Base-by-base conservation (phyloP, 352 stramenopile genomes). In the Albugo laibachii region DNA sequence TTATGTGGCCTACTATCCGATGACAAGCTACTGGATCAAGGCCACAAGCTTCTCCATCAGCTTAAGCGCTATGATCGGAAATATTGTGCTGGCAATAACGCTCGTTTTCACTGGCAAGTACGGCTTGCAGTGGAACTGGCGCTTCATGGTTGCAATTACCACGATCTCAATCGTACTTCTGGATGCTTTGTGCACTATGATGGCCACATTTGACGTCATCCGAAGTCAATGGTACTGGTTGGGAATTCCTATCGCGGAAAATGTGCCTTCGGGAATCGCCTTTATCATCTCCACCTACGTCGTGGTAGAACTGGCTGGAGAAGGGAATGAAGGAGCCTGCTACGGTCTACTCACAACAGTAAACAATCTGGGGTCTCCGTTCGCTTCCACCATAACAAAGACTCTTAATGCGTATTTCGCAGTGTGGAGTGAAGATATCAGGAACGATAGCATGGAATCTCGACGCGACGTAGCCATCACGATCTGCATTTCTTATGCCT, bases 1-100 rank as follows among this genome's bases (percentile, higher is more conserved):
- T 21, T 80, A 70, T 10, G 69, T 53, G 6, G 70, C 69, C 14
- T 55, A 47, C 11, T 41, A 65, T 5, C 57, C 59, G 1, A 73
- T 89, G 41, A 61, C 76, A 44, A 63, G 57, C 11, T 76, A 69
- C 35, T 86, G 74, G 77, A 63, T 70, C 1, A 14, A 56, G 11
- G 57, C 84, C 19, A 35, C 68, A 31, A 55, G 48, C 1, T 79
- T 82, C 67, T 53, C 73, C 3, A 74, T 65, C 19, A 47, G 60
- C 0, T 52, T 80, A 34, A 59, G 62, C 11, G 45, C 59, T 20
- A 49, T 80, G n/a, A 59, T 81, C 14, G 75, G 65, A 14, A 58
- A 60, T 0, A 20, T 81, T 13, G 51, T 67, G n/a, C 82, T 79
- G 57, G 72, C 69, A 27, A 54, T 49, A 1, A 69, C 67, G 2